Evolutionary conservation across 345 rosid genomes (phyloP), one percentile per base, ranked within the genome.

Genomic region (Hevea brasiliensis): DNA sequence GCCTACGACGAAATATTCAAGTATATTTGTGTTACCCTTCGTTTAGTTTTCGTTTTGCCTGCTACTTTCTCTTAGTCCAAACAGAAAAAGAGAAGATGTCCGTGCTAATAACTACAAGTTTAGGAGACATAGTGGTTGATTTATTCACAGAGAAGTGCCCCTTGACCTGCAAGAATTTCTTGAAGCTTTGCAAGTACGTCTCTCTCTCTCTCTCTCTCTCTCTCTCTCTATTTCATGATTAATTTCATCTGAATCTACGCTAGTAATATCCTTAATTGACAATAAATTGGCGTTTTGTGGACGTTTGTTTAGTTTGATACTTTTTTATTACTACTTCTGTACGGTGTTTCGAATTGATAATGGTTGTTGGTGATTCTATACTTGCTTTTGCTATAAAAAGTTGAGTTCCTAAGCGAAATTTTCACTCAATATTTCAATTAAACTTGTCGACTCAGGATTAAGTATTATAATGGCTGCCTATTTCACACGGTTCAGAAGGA

Each of bases 401-500:
- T 50, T 14, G 62, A 24, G 23, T 58, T 56, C 21, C 32, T 7
- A 14, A 24, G 24, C 26, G 29, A 56, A 56, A 6, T 56, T 1
- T 56, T 27, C 37, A 18, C 0, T 55, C 7, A 23, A 17, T 7
- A 37, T 55, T 56, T 57, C 17, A 10, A 29, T 9, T n/a, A 26
- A 9, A 32, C 6, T 75, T 64, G 45, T 42, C 72, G 79, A 20
- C 70, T 75, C 79, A 94, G 98, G 88, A 88, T 92, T 45, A 92
- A 90, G 75, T 95, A 95, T 77, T 94, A 90, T 54, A 87, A 94
- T 80, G 95, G 97, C 9, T 92, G 95, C 77, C 77, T 94, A 2
- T 92, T 94, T 70, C 95, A 92, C 85, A 84, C 87, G 23, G 92
- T 94, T 24, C 97, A 94, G 81, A 94, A 92, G 82, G 95, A 94